These are phyloP conservation scores for Hydrangea macrophylla DNA, from an alignment of 148 eudicot genomes.

Conservation along the genomic window DNA sequence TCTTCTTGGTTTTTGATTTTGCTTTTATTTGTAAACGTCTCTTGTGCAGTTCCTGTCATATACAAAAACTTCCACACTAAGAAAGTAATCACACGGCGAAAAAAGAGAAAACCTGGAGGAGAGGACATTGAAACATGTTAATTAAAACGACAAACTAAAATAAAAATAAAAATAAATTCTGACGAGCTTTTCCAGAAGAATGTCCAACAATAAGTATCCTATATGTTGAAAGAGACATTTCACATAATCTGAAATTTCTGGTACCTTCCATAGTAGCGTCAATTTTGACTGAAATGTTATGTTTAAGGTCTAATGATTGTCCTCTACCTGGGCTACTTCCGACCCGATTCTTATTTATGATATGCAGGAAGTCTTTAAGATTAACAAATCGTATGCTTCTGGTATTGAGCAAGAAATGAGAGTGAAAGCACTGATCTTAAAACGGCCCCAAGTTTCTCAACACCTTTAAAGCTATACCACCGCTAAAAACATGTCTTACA, in stretches of 20 bases:
- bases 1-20: slow-evolving; percentile 41
- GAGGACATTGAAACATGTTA: background rate
- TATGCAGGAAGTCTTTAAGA: background rate
- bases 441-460: background rate
- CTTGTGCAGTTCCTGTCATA: slow-evolving; percentile 61
- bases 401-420: too few relatives aligned
- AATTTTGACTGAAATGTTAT: too few relatives aligned
- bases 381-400: background rate
- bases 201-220: background rate
- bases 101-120: background rate
- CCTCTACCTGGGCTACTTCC: background rate
- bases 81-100: background rate
- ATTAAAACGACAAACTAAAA: background rate
- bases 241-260: background rate
- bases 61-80: background rate
- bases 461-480: too few relatives aligned
- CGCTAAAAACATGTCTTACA: too few relatives aligned
- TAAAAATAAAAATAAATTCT: background rate
- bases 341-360: background rate
- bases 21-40: slow-evolving; percentile 67
- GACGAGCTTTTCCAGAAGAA: background rate
- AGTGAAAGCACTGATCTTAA: background rate
- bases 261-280: background rate
- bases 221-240: background rate
- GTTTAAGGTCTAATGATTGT: background rate